Base-by-base conservation (phyloP, 2,329 filamentous ascomycete genomes). In the Xylaria sp. region DNA sequence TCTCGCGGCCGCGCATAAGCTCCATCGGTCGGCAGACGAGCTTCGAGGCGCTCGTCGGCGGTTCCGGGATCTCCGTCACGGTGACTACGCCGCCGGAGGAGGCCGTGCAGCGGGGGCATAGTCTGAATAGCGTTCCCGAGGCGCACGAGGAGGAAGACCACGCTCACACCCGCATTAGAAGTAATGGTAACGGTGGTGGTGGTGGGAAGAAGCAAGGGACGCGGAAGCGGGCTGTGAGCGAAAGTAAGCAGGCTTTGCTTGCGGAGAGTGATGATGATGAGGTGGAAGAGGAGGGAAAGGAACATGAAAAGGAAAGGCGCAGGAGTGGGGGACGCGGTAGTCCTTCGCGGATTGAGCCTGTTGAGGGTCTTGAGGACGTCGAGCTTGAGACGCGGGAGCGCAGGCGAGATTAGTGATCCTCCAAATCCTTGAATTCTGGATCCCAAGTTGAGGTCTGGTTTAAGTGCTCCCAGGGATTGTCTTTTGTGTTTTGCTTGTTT, bases 71-170 rank as follows among this genome's bases (percentile, higher is more conserved):
- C 57, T 20, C 56, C 3, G 31, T 66, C n/a, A 61, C 41, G 1
- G 43, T 74, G n/a, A 67, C 69, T 2, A 63, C 58, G 12, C 72
- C 72, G 15, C 46, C 72, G 0, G 71, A 72, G 2, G 64, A 70
- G 55, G 48, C 49, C 4, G 8, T 62, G 39, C 65, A 66, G 66
- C 60, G 48, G 41, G 71, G 71, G 1, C 76, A 76, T 39, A 78
- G 76, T 41, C 70, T 79, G 8, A 74, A 75, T 39, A 75, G 74
- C 56, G 76, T 79, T 12, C 76, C 77, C 5, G 78, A 79, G 69
- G 70, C 67, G 9, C 74, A 71, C 15, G 77, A 78, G 36, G 77
- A 79, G 54, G 74, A 77, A 10, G 74, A 75, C 8, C 60, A 52
- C 5, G 49, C 10, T 23, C 13, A n/a, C 13, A 7, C 13, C 5